These are phyloP conservation scores for Schizothecium vesticola DNA, from an alignment of 495 filamentous ascomycete species.

Conservation along the genomic window DNA sequence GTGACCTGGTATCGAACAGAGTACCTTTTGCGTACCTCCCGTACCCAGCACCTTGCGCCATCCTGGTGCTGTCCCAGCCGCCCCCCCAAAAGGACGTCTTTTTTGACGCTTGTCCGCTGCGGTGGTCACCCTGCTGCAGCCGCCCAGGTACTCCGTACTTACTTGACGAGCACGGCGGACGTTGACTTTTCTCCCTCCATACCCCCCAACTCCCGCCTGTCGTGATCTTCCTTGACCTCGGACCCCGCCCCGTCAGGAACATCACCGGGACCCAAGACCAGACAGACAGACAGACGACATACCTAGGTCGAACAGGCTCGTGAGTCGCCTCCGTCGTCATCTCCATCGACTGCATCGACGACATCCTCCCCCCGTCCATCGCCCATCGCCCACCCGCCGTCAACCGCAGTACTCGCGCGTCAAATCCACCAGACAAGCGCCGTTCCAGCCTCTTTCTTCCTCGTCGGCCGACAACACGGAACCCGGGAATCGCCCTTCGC, in stretches of 20 bases:
- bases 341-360: not conserved
- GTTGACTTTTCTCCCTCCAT: constrained; percentile 4
- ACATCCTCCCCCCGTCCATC: not conserved
- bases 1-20: not conserved
- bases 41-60: not conserved
- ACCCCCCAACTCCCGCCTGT: not conserved
- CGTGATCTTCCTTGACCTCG: not conserved
- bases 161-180: constrained; percentile 10
- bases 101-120: constrained; percentile 16
- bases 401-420: not conserved
- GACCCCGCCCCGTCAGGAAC: not conserved
- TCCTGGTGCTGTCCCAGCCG: not conserved
- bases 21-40: not conserved
- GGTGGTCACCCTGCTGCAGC: constrained; percentile 12
- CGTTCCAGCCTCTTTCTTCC: not conserved
- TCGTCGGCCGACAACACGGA: not conserved
- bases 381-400: not conserved
- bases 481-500: not conserved
- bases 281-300: not conserved
- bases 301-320: no score
- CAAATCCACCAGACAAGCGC: not conserved
- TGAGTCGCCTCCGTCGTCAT: not conserved
- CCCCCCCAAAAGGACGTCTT: constrained; percentile 1
- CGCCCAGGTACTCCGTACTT: constrained; percentile 9
- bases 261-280: not conserved